phyloP scores from a whole-genome alignment of 805 yeast genomes.

The Saccharomycopsis olivae region DNA sequence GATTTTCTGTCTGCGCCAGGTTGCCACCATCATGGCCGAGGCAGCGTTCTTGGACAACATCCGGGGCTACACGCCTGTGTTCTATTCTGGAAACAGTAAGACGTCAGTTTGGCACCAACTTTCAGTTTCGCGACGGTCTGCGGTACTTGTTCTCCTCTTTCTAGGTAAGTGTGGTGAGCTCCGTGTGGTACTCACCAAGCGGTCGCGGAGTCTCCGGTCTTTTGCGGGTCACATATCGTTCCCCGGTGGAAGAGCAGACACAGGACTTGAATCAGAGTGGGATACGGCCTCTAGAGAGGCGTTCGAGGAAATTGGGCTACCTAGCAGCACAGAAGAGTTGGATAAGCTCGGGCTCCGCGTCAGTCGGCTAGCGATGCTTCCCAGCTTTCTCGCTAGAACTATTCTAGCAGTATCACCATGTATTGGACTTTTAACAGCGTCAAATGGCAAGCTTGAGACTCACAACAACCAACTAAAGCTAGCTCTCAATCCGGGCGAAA shows the following conservation, averaged over 20 bases:
- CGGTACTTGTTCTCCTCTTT: conserved; percentile 69
- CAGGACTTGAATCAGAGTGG: conserved; percentile 52
- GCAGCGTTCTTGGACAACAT: conserved; percentile 4
- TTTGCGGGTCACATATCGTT: conserved; percentile 88
- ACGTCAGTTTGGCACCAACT: conserved; percentile 51
- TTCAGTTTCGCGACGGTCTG: conserved; percentile 62
- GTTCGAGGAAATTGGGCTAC: conserved; percentile 77
- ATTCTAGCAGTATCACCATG: conserved; percentile 78
- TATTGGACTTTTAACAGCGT: conserved; percentile 45
- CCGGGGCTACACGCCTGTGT: conserved; percentile 6
- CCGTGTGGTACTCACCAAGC: conserved; percentile 65
- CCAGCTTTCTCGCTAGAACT: conserved; percentile 75
- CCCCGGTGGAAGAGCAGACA: conserved; percentile 91
- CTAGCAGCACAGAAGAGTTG: conserved; percentile 35
- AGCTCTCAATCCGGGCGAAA: conserved; percentile 65
- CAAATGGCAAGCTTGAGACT: conserved; percentile 20
- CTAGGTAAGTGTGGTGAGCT: conserved; percentile 65
- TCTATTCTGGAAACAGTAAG: conserved; percentile 4
- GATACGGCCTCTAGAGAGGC: conserved; percentile 75
- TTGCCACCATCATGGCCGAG: too few species aligned
- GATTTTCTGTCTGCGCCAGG: too few species aligned
- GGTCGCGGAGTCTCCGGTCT: conserved; percentile 56
- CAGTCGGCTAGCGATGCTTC: conserved; percentile 53
- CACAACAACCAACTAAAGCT: conserved; percentile 27
- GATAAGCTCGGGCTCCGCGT: conserved; percentile 42